Percentiles rank a stretch among this genome's conserved stretches.
Evolutionary conservation across 345 rosid genomes (phyloP).

Genomic region (Aethionema arabicum): DNA sequence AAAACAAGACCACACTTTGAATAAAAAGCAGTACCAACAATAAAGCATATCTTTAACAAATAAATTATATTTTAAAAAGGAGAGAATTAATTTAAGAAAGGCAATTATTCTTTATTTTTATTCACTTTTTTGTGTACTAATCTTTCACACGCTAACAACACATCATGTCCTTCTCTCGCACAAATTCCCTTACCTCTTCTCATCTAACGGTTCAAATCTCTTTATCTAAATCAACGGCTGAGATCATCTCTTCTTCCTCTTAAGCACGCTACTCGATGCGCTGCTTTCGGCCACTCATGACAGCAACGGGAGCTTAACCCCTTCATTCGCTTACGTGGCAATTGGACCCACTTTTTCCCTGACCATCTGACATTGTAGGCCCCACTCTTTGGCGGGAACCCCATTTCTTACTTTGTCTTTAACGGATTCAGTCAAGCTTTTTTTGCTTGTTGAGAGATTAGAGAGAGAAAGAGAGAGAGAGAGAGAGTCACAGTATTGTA

Average conservation of each 20-base stretch:
- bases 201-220: slow-evolving; percentile 33
- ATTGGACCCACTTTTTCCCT: slow-evolving; percentile 30
- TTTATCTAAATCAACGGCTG: slow-evolving; percentile 34
- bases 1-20: slow-evolving; percentile 31
- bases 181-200: slow-evolving; percentile 12
- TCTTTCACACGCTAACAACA: slow-evolving; percentile 31
- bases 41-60: slow-evolving; percentile 12
- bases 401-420: slow-evolving; percentile 9
- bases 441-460: neutral
- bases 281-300: slow-evolving; percentile 56
- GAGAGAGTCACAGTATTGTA: slow-evolving; percentile 27
- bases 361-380: slow-evolving; percentile 33
- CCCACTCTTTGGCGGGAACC: slow-evolving; percentile 43
- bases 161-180: neutral
- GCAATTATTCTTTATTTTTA: slow-evolving; percentile 25
- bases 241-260: slow-evolving; percentile 17
- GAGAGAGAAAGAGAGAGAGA: slow-evolving; percentile 13
- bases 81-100: slow-evolving; percentile 20
- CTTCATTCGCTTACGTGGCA: slow-evolving; percentile 38
- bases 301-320: slow-evolving; percentile 34
- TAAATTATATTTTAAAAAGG: neutral
- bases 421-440: slow-evolving; percentile 38
- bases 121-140: slow-evolving; percentile 35
- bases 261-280: slow-evolving; percentile 43
- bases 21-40: slow-evolving; percentile 16